Percentiles rank a stretch among this genome's conserved stretches.
Evolutionary conservation across 2,329 filamentous ascomycete species (phyloP).

Genomic region (Lasiodiplodia sp.): DNA sequence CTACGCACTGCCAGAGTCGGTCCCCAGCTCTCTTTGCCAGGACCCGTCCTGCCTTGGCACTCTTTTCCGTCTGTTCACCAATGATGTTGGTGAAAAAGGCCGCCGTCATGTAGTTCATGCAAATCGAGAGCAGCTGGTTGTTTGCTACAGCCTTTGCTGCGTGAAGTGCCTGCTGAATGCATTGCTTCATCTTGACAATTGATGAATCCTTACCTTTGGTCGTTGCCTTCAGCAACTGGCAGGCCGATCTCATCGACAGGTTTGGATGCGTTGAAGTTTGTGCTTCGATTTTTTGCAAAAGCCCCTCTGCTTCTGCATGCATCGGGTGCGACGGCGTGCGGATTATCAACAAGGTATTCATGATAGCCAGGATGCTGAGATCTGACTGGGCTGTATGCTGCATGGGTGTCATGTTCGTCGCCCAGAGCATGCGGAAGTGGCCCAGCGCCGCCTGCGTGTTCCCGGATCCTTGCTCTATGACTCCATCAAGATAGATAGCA

Average conservation of each 20-base stretch:
- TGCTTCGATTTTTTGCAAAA: slow-evolving; percentile 69
- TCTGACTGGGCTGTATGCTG: slow-evolving; percentile 45
- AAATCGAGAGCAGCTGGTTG: slow-evolving; percentile 80
- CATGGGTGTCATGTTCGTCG: slow-evolving; percentile 53
- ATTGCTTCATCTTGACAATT: slow-evolving; percentile 79
- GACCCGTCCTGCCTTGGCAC: slow-evolving; percentile 57
- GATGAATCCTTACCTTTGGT: slow-evolving; percentile 44
- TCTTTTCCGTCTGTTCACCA: slow-evolving; percentile 65
- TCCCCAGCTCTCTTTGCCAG: slow-evolving; percentile 60
- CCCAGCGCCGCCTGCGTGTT: slow-evolving; percentile 72
- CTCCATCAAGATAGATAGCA: slow-evolving; percentile 74
- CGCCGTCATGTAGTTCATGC: slow-evolving; percentile 83
- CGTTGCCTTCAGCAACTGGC: slow-evolving; percentile 73
- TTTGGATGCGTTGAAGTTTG: slow-evolving; percentile 75
- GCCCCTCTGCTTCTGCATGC: slow-evolving; percentile 62
- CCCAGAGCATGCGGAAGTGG: slow-evolving; percentile 69
- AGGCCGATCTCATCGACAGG: slow-evolving; percentile 78
- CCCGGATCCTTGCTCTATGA: slow-evolving; percentile 79
- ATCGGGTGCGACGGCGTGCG: slow-evolving; percentile 44
- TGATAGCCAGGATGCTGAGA: slow-evolving; percentile 54
- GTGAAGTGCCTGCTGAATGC: slow-evolving; percentile 75
- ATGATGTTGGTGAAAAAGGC: slow-evolving; percentile 83
- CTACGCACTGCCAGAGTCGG: slow-evolving; percentile 64
- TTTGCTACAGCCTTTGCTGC: slow-evolving; percentile 75
- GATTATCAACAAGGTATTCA: slow-evolving; percentile 59